Base-by-base conservation (phyloP, 176 grass and related monocot species). In the Hordeum marinum region DNA sequence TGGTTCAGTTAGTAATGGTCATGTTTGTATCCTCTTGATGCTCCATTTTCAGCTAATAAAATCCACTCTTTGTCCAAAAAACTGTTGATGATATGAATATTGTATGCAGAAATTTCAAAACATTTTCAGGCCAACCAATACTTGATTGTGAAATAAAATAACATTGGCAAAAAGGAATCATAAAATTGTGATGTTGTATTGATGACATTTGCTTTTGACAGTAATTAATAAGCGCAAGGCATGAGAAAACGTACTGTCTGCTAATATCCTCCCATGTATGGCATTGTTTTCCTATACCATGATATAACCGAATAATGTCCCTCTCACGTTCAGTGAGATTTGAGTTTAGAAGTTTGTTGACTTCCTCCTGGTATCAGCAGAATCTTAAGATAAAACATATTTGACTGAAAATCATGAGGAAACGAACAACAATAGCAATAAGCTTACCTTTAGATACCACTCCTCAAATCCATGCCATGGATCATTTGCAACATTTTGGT, bases 231-330 rank as follows among this genome's bases (percentile, higher is more conserved):
- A 63, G 27, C 24, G 35, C 21, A 45, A 23, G 15, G 72, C 11
- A 9, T 1, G 20, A 18, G 45, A 23, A 67, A 37, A 63, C 94
- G 89, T 92, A 99, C 97, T 94, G 86, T 86, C 87, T 94, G 91
- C 97, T 93, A 41, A 99, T 96, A 68, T 94, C 94, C 39, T 96
- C 92, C 97, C 97, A 99, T 86, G 94, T 96, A 69, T 88, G 90
- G 54, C 90, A 90, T 40, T 94, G 94, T 55, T 87, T 80, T 59
- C 86, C 90, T 76, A 99, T 79, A 55, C 97, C 94, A 74, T 99
- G 88, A 68, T 99, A 99, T 65, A 94, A 85, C 57, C 86, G 85
- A 76, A 99, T 94, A 50, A 99, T 94, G 72, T 91, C 92, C 73
- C 94, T 99, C 71, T 99, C 97, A 11, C 94, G 88, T 76, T 94